phyloP scores from a whole-genome alignment of 176 grass and related monocot species.

The Areca catechu region DNA sequence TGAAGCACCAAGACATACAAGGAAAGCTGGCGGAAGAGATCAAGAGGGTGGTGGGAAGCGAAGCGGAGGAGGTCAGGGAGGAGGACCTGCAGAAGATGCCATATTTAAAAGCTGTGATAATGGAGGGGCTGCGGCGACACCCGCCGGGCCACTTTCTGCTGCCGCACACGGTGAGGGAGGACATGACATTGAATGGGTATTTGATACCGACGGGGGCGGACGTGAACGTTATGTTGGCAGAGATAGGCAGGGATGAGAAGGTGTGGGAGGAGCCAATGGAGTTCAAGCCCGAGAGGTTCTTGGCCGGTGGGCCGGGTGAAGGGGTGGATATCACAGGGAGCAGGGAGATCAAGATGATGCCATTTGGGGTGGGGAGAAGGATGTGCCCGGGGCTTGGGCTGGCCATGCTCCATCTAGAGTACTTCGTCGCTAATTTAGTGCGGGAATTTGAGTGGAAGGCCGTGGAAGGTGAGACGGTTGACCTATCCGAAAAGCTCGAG shows the following conservation, averaged over 20 bases:
- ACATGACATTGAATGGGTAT: slow-evolving; percentile 27
- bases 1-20: slow-evolving; percentile 28
- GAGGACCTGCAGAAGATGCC: slow-evolving; percentile 24
- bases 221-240: slow-evolving; percentile 38
- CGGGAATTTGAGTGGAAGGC: slow-evolving; percentile 31
- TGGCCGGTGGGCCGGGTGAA: slow-evolving; percentile 34
- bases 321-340: slow-evolving; percentile 39
- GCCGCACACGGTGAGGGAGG: slow-evolving; percentile 28
- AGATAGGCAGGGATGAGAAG: slow-evolving; percentile 25
- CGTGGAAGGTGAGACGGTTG: slow-evolving; percentile 19
- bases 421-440: slow-evolving; percentile 42
- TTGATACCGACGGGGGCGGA: slow-evolving; percentile 32
- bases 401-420: slow-evolving; percentile 40
- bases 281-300: slow-evolving; percentile 55
- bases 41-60: not conserved
- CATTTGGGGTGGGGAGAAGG: slow-evolving; percentile 57
- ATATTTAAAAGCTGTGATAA: slow-evolving; percentile 50
- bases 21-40: slow-evolving; percentile 34
- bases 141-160: slow-evolving; percentile 45
- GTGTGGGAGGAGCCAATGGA: slow-evolving; percentile 38
- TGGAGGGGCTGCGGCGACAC: slow-evolving; percentile 50
- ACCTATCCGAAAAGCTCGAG: slow-evolving; percentile 23
- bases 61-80: slow-evolving; percentile 2
- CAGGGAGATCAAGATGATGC: slow-evolving; percentile 69
- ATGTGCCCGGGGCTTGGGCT: slow-evolving; percentile 41